Percentiles rank a stretch among this genome's conserved stretches.
phyloP scores from a whole-genome alignment of 305 asterid genomes.

The Stenogyne calaminthoides region DNA sequence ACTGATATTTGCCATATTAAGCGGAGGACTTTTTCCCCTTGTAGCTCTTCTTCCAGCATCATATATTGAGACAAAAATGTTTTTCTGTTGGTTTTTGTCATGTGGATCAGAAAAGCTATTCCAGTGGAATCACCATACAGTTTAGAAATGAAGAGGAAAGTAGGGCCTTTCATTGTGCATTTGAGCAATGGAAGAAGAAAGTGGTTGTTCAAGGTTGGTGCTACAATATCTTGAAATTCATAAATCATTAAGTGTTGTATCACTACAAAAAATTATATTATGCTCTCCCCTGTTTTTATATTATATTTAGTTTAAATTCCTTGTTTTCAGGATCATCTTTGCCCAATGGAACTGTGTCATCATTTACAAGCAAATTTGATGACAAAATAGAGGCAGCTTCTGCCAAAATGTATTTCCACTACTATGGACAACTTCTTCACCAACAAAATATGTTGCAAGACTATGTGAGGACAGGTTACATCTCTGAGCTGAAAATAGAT shows the following conservation, averaged over 20 bases:
- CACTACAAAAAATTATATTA: background rate
- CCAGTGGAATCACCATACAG: slow-evolving; percentile 86
- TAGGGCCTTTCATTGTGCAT: slow-evolving; percentile 88
- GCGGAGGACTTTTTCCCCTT: background rate
- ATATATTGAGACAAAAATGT: slow-evolving; percentile 27
- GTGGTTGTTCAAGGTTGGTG: slow-evolving; percentile 79
- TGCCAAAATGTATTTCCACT: slow-evolving; percentile 97
- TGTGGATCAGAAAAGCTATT: slow-evolving; percentile 81
- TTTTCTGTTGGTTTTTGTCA: slow-evolving; percentile 38
- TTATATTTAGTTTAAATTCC: slow-evolving; percentile 7
- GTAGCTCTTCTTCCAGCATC: slow-evolving; percentile 14
- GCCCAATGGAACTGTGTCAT: slow-evolving; percentile 58
- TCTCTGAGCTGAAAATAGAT: slow-evolving; percentile 30
- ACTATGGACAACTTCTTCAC: slow-evolving; percentile 95
- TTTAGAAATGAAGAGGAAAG: slow-evolving; percentile 91
- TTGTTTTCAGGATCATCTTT: slow-evolving; percentile 56
- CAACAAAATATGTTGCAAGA: slow-evolving; percentile 99
- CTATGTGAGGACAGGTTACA: slow-evolving; percentile 96
- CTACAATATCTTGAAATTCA: slow-evolving; percentile 25
- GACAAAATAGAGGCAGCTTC: slow-evolving; percentile 95
- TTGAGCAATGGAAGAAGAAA: slow-evolving; percentile 93
- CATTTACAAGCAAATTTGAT: slow-evolving; percentile 80
- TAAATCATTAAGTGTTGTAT: background rate
- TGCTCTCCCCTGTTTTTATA: slow-evolving; percentile 2
- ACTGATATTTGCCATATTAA: background rate